Evolutionary conservation across 2,329 filamentous ascomycete genomes (phyloP), one percentile per base, ranked within the genome.

Genomic region (Cladobotryum protrusum): DNA sequence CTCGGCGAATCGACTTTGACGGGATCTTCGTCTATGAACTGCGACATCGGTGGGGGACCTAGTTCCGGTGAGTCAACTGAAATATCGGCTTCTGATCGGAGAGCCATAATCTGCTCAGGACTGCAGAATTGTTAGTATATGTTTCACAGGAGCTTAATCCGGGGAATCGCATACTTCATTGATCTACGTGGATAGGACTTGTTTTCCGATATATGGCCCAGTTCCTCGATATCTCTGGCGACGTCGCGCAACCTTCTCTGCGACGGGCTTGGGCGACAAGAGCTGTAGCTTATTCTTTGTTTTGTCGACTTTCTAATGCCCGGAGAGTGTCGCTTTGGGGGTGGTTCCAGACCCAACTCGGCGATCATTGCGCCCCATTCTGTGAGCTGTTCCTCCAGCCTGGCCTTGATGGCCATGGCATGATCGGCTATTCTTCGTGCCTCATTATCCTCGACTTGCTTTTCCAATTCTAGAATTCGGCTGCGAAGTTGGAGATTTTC

Each of bases 401-500:
- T 80, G 42, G 76, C 74, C 63, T 85, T 89, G 58, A 91, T 81
- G n/a, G 77, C 76, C 53, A 82, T 70, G 9, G 87, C 81, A 63
- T 85, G 81, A 53, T 86, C 81, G 51, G 82, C 78, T 29, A 83
- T 78, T 47, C 79, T 72, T 42, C 77, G 76, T 42, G 77, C 70
- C 43, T 76, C 75, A 48, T 79, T 81, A 56, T 82, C 76, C 51
- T 86, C 79, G 33, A 87, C 69, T 49, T 87, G 79, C 49, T 79
- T 81, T 60, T 89, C 81, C 2, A 91, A 73, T 45, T 81, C 80
- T 46, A 91, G 67, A 42, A 90, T 81, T 53, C 87, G 81, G 53
- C 86, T 77, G 46, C 84, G 80, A 13, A 93, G 76, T 48, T 83
- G 77, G 49, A 92, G 76, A 62, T 93, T 93, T 58, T 93, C 87